phyloP scores from a whole-genome alignment of 2,329 filamentous ascomycete genomes.

The Aspergillus sp. region DNA sequence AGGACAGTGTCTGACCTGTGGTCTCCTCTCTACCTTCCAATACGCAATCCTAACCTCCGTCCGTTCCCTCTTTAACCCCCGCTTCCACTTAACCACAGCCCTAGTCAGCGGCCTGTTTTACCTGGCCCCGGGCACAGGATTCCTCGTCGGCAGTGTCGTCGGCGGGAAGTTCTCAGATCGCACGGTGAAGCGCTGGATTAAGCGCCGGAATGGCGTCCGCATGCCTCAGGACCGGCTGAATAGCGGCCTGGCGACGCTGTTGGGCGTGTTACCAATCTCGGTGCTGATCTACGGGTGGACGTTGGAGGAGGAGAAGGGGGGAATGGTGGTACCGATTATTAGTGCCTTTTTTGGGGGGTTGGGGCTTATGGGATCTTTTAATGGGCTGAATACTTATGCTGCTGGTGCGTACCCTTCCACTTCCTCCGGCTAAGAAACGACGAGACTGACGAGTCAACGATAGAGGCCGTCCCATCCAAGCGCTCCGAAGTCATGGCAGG shows the following conservation, averaged over 20 bases:
- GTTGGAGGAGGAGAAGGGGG: slow-evolving; percentile 47
- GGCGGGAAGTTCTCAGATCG: slow-evolving; percentile 62
- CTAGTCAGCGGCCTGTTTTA: slow-evolving; percentile 65
- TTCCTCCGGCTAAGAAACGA: slow-evolving; percentile 48
- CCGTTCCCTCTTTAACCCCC: slow-evolving; percentile 64
- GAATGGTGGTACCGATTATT: slow-evolving; percentile 54
- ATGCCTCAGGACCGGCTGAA: slow-evolving; percentile 62
- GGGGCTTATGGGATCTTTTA: slow-evolving; percentile 66
- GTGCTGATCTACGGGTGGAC: slow-evolving; percentile 63
- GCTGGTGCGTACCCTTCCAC: slow-evolving; percentile 17
- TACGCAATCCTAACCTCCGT: slow-evolving; percentile 61
- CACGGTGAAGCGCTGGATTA: slow-evolving; percentile 57
- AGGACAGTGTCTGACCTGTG: slow-evolving; percentile 26
- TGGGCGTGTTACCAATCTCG: slow-evolving; percentile 50
- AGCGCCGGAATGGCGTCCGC: slow-evolving; percentile 49
- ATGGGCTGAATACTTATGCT: slow-evolving; percentile 63
- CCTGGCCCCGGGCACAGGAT: slow-evolving; percentile 62
- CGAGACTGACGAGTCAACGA: slow-evolving; percentile 43
- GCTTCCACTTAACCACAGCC: slow-evolving; percentile 59
- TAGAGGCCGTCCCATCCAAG: slow-evolving; percentile 36
- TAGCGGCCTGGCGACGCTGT: slow-evolving; percentile 49
- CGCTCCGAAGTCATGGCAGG: slow-evolving; percentile 69
- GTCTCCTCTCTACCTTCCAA: slow-evolving; percentile 61
- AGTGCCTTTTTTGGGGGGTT: slow-evolving; percentile 65
- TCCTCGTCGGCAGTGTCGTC: slow-evolving; percentile 59